Conservation (phyloP, 1,284 basidiomycete genomes). For the Agaricales sp. region DNA sequence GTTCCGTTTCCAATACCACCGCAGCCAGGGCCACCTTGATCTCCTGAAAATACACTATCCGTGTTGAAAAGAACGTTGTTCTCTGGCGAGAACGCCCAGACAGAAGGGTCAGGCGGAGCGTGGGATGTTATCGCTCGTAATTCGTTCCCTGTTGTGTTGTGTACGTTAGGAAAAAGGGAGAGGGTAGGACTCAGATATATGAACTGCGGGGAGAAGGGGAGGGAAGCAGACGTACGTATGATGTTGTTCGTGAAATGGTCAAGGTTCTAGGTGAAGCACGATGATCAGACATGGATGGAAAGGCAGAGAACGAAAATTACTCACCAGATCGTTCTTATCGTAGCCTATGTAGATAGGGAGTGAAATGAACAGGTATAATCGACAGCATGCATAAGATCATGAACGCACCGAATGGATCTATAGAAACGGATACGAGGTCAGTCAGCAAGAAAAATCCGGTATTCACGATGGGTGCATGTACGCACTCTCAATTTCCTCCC, state of each 20-base stretch:
- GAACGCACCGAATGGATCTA: too few species aligned
- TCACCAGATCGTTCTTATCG: slow-evolving; percentile 58
- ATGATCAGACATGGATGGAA: too few species aligned
- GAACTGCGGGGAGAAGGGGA: too few species aligned
- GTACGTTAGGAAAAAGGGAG: too few species aligned
- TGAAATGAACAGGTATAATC: slow-evolving; percentile 5
- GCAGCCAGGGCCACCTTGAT: not conserved
- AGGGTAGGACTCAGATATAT: too few species aligned
- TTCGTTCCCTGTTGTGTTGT: too few species aligned
- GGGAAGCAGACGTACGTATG: too few species aligned
- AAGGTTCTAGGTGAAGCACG: slow-evolving; percentile 33
- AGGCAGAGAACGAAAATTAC: slow-evolving; percentile 14
- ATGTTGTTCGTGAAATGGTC: slow-evolving; percentile 60
- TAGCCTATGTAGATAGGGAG: slow-evolving; percentile 28
- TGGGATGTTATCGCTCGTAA: slow-evolving; percentile 44
- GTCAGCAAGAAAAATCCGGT: too few species aligned
- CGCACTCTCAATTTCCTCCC: slow-evolving; percentile 64
- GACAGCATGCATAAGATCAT: too few species aligned
- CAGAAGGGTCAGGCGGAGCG: slow-evolving; percentile 42
- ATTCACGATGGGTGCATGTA: too few species aligned
- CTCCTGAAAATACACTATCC: slow-evolving; percentile 4
- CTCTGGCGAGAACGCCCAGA: slow-evolving; percentile 48
- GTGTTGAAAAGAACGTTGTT: slow-evolving; percentile 46
- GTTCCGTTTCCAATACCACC: not conserved
- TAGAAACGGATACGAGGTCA: too few species aligned